A percentile compares a stretch with the other conserved stretches of the same genome.
phyloP scores from a whole-genome alignment of 345 rosid species.

The Trapa incisa region DNA sequence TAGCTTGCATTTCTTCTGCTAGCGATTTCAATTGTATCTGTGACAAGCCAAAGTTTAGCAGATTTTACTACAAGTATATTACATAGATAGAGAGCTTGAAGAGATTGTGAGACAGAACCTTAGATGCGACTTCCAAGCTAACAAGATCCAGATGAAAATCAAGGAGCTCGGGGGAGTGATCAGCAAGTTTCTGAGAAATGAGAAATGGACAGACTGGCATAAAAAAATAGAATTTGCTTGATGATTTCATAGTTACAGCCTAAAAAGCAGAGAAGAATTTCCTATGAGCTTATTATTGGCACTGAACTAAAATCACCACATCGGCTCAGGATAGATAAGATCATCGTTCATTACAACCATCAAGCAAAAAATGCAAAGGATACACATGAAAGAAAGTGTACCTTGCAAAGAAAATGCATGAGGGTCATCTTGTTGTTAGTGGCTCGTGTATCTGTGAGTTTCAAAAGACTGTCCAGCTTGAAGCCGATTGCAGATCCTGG shows the following conservation, averaged over 20 bases:
- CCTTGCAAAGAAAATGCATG: constrained; percentile 99
- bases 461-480: constrained; percentile 92
- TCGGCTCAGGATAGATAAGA: neutral
- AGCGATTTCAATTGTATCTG: constrained; percentile 94
- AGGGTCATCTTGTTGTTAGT: constrained; percentile 90
- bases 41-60: constrained; percentile 11
- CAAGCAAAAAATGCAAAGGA: neutral
- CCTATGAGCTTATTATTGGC: neutral
- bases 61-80: constrained; percentile 3
- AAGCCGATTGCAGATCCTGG: constrained; percentile 97
- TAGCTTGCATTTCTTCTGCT: constrained; percentile 99
- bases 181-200: constrained; percentile 56
- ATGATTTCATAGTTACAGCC: neutral
- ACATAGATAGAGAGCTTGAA: constrained; percentile 1
- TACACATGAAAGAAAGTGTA: constrained; percentile 11
- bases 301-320: neutral
- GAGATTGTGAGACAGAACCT: constrained; percentile 37
- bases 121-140: constrained; percentile 77
- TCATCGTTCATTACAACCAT: neutral
- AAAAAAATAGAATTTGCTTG: neutral
- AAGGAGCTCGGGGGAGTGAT: constrained; percentile 59
- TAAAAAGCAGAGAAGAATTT: neutral
- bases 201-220: constrained; percentile 1
- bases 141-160: constrained; percentile 75
- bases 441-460: constrained; percentile 91